Conservation (phyloP, 768 basidiomycete species). For the Daedalea quercina region DNA sequence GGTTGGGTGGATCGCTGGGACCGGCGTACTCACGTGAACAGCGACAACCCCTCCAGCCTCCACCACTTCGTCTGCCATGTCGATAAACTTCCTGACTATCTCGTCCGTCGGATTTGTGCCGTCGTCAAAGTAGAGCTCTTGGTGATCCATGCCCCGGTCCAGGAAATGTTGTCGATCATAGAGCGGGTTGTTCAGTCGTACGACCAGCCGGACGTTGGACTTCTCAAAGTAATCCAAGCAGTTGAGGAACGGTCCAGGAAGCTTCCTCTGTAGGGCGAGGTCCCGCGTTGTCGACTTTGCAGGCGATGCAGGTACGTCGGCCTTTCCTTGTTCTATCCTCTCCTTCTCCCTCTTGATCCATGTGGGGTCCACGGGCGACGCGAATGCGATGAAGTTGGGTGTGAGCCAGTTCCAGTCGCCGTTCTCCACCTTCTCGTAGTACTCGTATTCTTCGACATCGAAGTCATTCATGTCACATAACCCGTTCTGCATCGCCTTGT, state of each 20-base stretch:
- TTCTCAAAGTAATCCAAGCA: slow-evolving; percentile 92
- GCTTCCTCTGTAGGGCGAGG: slow-evolving; percentile 67
- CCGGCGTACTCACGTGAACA: slow-evolving; percentile 63
- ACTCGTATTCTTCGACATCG: slow-evolving; percentile 88
- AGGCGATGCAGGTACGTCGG: slow-evolving; percentile 14
- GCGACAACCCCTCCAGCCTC: slow-evolving; percentile 77
- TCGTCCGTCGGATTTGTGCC: slow-evolving; percentile 97
- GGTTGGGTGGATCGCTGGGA: slow-evolving; percentile 4
- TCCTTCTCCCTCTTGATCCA: slow-evolving; percentile 79
- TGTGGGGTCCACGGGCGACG: slow-evolving; percentile 76
- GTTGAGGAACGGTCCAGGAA: slow-evolving; percentile 77
- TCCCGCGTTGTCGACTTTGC: slow-evolving; percentile 17
- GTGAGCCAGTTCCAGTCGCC: slow-evolving; percentile 97
- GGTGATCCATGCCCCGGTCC: slow-evolving; percentile 80
- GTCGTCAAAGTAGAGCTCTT: slow-evolving; percentile 95
- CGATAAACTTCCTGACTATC: slow-evolving; percentile 88
- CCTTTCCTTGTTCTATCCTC: slow-evolving; percentile 34
- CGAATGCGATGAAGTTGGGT: slow-evolving; percentile 89
- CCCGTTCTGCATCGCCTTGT: slow-evolving; percentile 87
- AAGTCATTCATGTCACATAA: slow-evolving; percentile 95
- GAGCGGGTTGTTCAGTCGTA: slow-evolving; percentile 88
- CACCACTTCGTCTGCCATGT: slow-evolving; percentile 73
- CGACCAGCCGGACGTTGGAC: slow-evolving; percentile 80
- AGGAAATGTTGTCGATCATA: slow-evolving; percentile 80
- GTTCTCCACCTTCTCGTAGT: slow-evolving; percentile 92